Base-by-base conservation (phyloP, 2,329 filamentous ascomycete species). In the Sphaerostilbella broomeana region DNA sequence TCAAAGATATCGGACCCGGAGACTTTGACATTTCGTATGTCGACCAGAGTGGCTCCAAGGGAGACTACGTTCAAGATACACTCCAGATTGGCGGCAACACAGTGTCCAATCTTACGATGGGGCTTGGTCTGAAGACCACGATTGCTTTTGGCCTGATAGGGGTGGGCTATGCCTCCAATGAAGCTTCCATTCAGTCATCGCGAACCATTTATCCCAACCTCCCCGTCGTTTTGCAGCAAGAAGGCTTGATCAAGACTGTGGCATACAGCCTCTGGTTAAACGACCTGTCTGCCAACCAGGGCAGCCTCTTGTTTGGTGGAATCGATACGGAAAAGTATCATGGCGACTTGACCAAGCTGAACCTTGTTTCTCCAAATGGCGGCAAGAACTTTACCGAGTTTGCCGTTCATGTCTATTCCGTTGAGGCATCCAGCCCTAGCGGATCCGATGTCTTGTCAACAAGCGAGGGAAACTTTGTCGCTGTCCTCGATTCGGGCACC, bases 221-320 rank as follows among this genome's bases (percentile, higher is more conserved):
- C 10, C 79, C 85, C 1, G 64, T 81, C 44, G 67, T 75, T 39
- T 71, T 92, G 64, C 67, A 76, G 27, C 61, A 79, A 29, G 67
- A 80, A 42, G 77, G 75, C 13, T 54, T 76, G 37, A 85, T 85
- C 58, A 76, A 76, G 45, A 74, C 73, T 9, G 73, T 77, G 27
- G 81, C 82, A 2, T 87, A 85, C 61, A 86, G 81, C 43, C 60
- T 88, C 16, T 86, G 81, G 80, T 64, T 77, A 39, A 77, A 77
- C 48, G 73, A 77, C 38, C 57, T 75, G 8, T 68, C 67, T 42
- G 61, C 83, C 0, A 79, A 70, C 44, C 79, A 72, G 2, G 86
- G 86, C 24, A 81, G 67, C 49, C 81, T 90, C 44, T 66, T 90
- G 2, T 92, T 90, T 49, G 86, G 86, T 26, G 86, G 84, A n/a